Evolutionary conservation across 2,329 filamentous ascomycete species (phyloP).

Genomic region (Aureobasidium sp.): DNA sequence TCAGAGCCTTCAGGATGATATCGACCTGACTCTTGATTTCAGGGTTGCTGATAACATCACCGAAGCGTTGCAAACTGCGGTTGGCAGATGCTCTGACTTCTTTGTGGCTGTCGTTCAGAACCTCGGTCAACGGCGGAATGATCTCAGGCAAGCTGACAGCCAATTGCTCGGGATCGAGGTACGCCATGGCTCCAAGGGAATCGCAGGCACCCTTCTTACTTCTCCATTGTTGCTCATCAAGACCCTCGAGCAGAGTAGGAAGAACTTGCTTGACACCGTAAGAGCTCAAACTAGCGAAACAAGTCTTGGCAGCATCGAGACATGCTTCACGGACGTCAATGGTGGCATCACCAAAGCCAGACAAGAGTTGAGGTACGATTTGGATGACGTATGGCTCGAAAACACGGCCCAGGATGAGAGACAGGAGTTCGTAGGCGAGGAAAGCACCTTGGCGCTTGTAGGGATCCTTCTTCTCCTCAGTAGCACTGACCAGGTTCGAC

Average conservation of each 20-base stretch:
- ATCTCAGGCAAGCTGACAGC: conserved; percentile 90
- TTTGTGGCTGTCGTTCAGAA: conserved; percentile 96
- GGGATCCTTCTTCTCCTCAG: conserved; percentile 92
- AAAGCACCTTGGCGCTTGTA: conserved; percentile 84
- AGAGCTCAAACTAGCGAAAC: conserved; percentile 86
- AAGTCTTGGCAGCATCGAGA: conserved; percentile 86
- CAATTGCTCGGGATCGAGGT: conserved; percentile 90
- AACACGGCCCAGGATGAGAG: conserved; percentile 72
- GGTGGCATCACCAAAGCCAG: conserved; percentile 80
- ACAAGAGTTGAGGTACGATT: conserved; percentile 82
- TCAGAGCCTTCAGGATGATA: conserved; percentile 89
- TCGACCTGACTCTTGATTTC: conserved; percentile 90
- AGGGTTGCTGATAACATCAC: conserved; percentile 96
- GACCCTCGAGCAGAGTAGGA: conserved; percentile 79
- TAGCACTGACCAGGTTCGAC: conserved; percentile 66
- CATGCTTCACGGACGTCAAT: conserved; percentile 88
- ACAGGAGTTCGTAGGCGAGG: conserved; percentile 83
- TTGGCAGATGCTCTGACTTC: conserved; percentile 90
- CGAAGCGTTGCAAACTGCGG: conserved; percentile 92
- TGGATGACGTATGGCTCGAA: conserved; percentile 98
- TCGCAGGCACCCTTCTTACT: conserved; percentile 98
- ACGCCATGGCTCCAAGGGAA: conserved; percentile 94
- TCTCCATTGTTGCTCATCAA: conserved; percentile 94
- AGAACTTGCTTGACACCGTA: conserved; percentile 93
- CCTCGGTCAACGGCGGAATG: conserved; percentile 87